A percentile compares a stretch with the other conserved stretches of the same genome.
Evolutionary conservation across 768 basidiomycete genomes (phyloP).

Genomic region (Sporobolomyces pararoseus): DNA sequence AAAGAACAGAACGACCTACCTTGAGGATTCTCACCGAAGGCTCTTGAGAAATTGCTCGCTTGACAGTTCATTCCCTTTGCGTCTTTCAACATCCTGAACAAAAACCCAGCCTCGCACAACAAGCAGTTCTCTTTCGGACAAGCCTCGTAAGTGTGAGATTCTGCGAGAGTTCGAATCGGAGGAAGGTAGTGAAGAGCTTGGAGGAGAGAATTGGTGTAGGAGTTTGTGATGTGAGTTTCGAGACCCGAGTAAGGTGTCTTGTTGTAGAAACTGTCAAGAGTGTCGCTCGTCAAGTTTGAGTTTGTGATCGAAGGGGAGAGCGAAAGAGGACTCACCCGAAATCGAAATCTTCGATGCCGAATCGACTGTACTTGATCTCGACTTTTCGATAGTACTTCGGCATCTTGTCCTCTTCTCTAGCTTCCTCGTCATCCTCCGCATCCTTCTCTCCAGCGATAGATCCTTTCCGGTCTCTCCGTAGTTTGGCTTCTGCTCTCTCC

Average conservation of each 20-base stretch:
- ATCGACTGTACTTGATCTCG: constrained; percentile 97
- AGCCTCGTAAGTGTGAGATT: constrained; percentile 82
- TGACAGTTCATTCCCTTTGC: constrained; percentile 92
- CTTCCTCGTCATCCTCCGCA: constrained; percentile 23
- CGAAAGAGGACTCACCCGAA: constrained; percentile 62
- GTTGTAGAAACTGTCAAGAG: constrained; percentile 74
- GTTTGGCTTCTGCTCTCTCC: constrained; percentile 50
- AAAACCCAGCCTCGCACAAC: constrained; percentile 89
- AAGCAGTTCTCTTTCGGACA: constrained; percentile 89
- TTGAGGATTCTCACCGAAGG: constrained; percentile 81
- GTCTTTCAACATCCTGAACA: constrained; percentile 92
- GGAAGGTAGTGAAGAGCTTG: constrained; percentile 82
- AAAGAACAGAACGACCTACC: too few species aligned
- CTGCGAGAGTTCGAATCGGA: constrained; percentile 76
- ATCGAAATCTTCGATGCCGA: constrained; percentile 98
- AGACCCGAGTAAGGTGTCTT: constrained; percentile 83
- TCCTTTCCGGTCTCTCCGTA: constrained; percentile 15
- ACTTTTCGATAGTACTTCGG: constrained; percentile 82
- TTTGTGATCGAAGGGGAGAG: not conserved
- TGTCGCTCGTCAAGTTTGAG: not conserved
- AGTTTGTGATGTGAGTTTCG: constrained; percentile 94
- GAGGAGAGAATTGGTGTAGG: constrained; percentile 85
- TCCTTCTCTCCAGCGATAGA: not conserved
- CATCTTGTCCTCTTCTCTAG: constrained; percentile 49
- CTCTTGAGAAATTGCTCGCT: constrained; percentile 92